Evolutionary conservation across 345 rosid genomes (phyloP), one percentile per base, ranked within the genome.

Genomic region (Stellera chamaejasme): DNA sequence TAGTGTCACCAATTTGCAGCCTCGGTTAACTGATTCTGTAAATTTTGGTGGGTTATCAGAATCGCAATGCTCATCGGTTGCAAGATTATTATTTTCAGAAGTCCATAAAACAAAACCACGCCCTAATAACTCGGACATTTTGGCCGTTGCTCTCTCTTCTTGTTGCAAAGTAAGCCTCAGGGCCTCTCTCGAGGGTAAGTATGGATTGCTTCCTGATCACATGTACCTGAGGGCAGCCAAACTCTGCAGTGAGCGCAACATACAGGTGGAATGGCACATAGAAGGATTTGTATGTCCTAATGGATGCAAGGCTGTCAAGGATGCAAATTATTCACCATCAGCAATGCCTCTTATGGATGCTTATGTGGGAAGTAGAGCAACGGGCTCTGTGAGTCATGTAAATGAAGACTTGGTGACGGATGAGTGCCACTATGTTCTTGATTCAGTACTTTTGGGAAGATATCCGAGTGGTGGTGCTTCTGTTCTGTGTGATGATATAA

Each of bases 151-250:
- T 65, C 90, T 83, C 51, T 60, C 85, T 42, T 81, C 90, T 66
- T 94, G 99, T 81, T 94, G 99, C 80, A 87, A 73, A 76, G 58
- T 79, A 65, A 83, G 85, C 69, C 87, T 94, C 52, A 81, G 75
- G 71, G 80, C 82, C 54, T 80, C 85, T 11, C 65, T 90, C 43
- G 97, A 94, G 76, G 83, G 72, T 56, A 82, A 69, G 54, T 90
- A 72, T 39, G 99, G 96, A 53, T 66, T 71, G 39, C 72, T 94
- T 65, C 92, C 97, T 10, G 93, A 90, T 59, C 58, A 79, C 27
- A 54, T 83, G 54, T 85, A 83, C 74, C 82, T 90, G 63, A 94
- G 81, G 81, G 99, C 95, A 19, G 99, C 96, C 67, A 94, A 76
- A 65, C 87, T 94, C 42, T 90, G 95, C 59, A 87, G 99, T 61